Base-by-base conservation (phyloP, 306 rosid species). In the Corylus americana region DNA sequence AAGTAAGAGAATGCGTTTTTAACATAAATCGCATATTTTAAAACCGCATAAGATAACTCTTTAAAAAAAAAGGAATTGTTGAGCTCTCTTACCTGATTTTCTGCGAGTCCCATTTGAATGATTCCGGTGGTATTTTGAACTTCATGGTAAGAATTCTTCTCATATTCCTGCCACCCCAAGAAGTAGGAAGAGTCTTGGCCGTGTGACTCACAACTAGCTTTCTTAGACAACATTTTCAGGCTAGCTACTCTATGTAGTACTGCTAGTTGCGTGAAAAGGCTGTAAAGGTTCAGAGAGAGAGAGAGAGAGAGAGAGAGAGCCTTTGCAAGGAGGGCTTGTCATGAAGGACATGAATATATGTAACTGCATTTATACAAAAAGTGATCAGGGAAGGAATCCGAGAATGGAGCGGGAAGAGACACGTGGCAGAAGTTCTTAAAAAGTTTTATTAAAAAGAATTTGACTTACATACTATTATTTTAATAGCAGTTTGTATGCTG, bases 21-120 rank as follows among this genome's bases (percentile, higher is more conserved):
- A 22, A 22, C 25, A 22, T 0, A 22, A 22, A 22, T 22, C 25
- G 25, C 25, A 22, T 0, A 22, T 22, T 22, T 22, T 22, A 22
- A 22, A 22, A 22, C 25, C 25, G 25, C 25, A 22, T 22, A 0
- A 22, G 25, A 22, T 0, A 22, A 22, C 25, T 22, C 25, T 22
- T 22, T 22, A 22, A 22, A 22, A 22, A 3, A 22, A 55, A 6
- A 17, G 14, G 11, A 58, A 22, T 22, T 22, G 25, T 22, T 22
- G 25, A 22, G 35, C 35, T 31, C 18, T 16, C 81, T 61, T 11
- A 85, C 94, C 92, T 91, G 93, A 85, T 94, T 94, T 80, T 94
- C 98, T 5, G 98, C 98, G 7, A 94, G 94, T 82, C 98, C 97
- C 97, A 92, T 92, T 84, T 94, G 97, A 76, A 94, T 94, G 75